Percentiles rank a stretch among this genome's conserved stretches.
Evolutionary conservation across 768 basidiomycete genomes (phyloP).

Genomic region (Mycena pura): DNA sequence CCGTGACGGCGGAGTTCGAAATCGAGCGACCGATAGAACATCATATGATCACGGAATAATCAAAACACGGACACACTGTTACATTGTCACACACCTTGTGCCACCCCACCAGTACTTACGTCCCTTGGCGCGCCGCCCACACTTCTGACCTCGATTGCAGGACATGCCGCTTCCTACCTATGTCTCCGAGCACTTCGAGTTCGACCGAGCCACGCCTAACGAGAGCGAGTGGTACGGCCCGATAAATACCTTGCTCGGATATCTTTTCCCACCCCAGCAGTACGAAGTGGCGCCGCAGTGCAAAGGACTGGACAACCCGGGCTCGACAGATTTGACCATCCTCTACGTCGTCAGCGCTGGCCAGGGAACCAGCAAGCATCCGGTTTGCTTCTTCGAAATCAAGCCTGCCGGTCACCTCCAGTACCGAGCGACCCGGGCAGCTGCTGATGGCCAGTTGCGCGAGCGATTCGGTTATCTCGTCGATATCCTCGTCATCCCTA

Average conservation of each 20-base stretch:
- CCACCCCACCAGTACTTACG: background rate
- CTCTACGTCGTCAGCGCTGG: constrained; percentile 22
- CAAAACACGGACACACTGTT: no score
- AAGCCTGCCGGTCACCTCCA: constrained; percentile 26
- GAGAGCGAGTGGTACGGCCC: constrained; percentile 29
- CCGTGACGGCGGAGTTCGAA: no score
- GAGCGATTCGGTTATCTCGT: constrained; percentile 27
- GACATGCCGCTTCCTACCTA: background rate
- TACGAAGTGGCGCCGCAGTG: constrained; percentile 26
- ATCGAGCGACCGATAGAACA: no score
- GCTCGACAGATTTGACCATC: constrained; percentile 25
- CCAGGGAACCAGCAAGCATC: constrained; percentile 16
- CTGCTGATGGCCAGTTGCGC: constrained; percentile 37
- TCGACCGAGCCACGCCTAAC: constrained; percentile 28
- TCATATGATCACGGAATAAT: no score
- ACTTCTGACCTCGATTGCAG: background rate
- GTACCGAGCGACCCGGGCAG: constrained; percentile 21
- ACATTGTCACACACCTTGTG: background rate
- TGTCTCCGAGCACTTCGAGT: constrained; percentile 23
- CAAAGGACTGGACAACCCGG: constrained; percentile 18
- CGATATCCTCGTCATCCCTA: constrained; percentile 21
- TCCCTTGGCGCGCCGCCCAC: no score
- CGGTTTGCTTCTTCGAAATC: constrained; percentile 38
- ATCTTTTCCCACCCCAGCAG: constrained; percentile 27
- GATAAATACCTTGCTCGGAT: constrained; percentile 24